Evolutionary conservation across 257 asterid genomes (phyloP).

Genomic region (Marsdenia floribunda): DNA sequence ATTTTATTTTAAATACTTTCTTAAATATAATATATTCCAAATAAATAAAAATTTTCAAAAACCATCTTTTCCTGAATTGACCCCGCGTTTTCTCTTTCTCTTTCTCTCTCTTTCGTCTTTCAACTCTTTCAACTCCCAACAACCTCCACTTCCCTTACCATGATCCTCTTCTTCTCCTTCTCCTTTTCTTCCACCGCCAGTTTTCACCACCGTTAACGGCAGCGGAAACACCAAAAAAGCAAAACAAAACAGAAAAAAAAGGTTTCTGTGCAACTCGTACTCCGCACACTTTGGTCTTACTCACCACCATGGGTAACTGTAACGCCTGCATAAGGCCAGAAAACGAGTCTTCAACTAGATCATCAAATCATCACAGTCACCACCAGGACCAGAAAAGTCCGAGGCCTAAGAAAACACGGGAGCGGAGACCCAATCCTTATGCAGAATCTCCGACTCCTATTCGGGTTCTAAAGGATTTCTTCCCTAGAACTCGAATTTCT

Average conservation of each 20-base stretch:
- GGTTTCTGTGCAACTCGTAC: not conserved
- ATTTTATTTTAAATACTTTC: too few relatives aligned
- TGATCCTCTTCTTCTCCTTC: conserved; percentile 21
- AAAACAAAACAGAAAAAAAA: too few relatives aligned
- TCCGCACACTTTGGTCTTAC: not conserved
- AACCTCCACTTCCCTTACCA: conserved; percentile 14
- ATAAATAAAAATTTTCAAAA: conserved; percentile 32
- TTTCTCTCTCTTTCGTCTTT: conserved; percentile 24
- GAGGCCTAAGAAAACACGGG: conserved; percentile 39
- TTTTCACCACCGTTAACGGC: conserved; percentile 31
- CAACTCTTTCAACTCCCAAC: conserved; percentile 20
- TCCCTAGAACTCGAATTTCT: conserved; percentile 50
- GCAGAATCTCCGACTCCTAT: conserved; percentile 52
- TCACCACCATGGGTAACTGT: conserved; percentile 69
- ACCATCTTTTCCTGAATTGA: conserved; percentile 28
- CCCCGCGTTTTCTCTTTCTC: conserved; percentile 49
- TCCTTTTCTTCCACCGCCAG: conserved; percentile 28
- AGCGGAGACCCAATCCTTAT: conserved; percentile 62
- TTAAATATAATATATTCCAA: not conserved
- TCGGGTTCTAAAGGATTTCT: conserved; percentile 71
- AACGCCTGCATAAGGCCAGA: conserved; percentile 67
- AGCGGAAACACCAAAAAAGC: conserved; percentile 16
- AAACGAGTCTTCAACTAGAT: conserved; percentile 24
- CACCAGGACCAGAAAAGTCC: conserved; percentile 22
- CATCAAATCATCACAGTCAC: not conserved